Evolutionary conservation across 2,329 filamentous ascomycete species (phyloP), one percentile per base, ranked within the genome.

Genomic region (Xylaria sp.): DNA sequence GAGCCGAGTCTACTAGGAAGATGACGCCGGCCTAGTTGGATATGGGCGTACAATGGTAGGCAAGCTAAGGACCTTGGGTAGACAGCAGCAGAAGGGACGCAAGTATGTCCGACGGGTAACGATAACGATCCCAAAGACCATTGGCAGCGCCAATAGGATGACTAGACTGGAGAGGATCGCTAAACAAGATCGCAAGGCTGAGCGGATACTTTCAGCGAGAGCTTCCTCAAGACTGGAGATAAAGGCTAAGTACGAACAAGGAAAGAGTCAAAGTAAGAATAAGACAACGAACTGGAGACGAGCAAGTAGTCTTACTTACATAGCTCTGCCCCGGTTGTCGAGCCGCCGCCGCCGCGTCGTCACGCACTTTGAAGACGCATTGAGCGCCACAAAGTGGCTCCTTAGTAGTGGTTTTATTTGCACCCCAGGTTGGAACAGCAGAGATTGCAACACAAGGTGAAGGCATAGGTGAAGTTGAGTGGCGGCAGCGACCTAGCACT

Each of bases 141-240:
- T 39, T 50, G 59, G 32, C 18, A n/a, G 18, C 28, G 32, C 48
- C 9, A 46, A 62, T 18, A 41, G 44, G 56, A 54, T 25, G 51
- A 58, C 65, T 65, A 50, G 34, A 64, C 23, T 18, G 3, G n/a
- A 63, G 28, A 48, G 12, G 25, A 56, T 39, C 15, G 46, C 25
- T 10, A 46, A 23, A 54, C 8, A 28, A 20, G 34, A 57, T 63
- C 59, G 46, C 44, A 48, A 70, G 70, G 68, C 68, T 63, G 68
- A 66, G 54, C 54, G 59, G 59, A 13, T 25, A 7, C 44, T 23
- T 23, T 50, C 20, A 57, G 54, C 18, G 56, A 62, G 7, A 60
- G 18, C 23, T 63, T 39, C 54, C 28, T 51, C 41, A 13, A 39
- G 60, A 28, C 9, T 25, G 44, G 15, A 62, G 12, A 50, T 15